phyloP scores from a whole-genome alignment of 176 grass and related monocot genomes.

The Hyparrhenia diplandra region DNA sequence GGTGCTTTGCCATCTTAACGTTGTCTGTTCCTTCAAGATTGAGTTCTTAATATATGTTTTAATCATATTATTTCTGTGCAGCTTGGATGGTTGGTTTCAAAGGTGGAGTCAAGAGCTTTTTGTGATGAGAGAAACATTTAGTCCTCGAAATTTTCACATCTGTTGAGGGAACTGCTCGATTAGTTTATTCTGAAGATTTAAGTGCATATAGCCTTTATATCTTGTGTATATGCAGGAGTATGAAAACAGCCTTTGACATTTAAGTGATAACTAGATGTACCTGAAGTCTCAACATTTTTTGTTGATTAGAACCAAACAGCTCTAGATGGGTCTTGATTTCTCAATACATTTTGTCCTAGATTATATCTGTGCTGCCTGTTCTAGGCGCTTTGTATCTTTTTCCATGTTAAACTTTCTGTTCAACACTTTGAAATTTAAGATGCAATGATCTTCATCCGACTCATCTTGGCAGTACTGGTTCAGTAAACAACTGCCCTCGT shows the following conservation, averaged over 20 bases:
- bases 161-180: not conserved
- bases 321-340: not conserved
- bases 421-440: too few species aligned
- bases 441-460: too few species aligned
- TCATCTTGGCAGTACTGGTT: too few species aligned
- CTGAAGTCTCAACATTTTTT: not conserved
- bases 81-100: slow-evolving; percentile 57
- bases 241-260: not conserved
- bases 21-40: not conserved
- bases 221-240: not conserved
- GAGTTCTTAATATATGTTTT: slow-evolving; percentile 4
- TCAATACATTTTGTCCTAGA: not conserved
- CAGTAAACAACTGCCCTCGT: not conserved
- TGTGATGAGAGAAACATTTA: not conserved
- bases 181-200: slow-evolving; percentile 13
- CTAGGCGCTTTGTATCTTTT: too few species aligned
- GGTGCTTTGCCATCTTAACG: slow-evolving; percentile 34
- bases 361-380: too few species aligned
- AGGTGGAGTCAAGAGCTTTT: slow-evolving; percentile 23
- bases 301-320: not conserved
- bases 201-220: not conserved
- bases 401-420: too few species aligned
- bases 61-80: slow-evolving; percentile 26
- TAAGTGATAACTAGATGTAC: slow-evolving; percentile 8
- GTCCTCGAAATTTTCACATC: not conserved